Evolutionary conservation across 139 green algal genomes (phyloP).

Genomic region (Tetradesmus lagerheimii): DNA sequence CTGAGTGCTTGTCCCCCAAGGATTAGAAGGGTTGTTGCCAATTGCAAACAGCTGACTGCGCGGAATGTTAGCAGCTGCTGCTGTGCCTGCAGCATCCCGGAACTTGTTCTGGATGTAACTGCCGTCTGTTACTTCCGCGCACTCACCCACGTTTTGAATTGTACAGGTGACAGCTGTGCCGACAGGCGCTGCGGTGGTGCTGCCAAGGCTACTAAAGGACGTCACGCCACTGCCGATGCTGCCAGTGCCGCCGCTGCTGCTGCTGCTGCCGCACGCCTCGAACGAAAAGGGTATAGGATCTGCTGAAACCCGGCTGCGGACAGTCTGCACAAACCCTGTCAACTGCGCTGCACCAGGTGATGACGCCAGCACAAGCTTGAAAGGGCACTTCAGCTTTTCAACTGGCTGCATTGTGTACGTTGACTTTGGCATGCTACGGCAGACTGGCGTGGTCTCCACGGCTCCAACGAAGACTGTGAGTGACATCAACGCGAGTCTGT

Average conservation of each 20-base stretch:
- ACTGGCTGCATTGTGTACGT: not conserved
- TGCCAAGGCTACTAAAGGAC: not conserved
- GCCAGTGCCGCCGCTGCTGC: not conserved
- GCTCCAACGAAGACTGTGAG: not conserved
- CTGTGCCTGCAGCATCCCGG: not conserved
- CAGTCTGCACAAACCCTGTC: conserved; percentile 9
- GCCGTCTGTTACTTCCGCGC: conserved; percentile 16
- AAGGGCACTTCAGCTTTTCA: not conserved
- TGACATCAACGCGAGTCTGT: conserved; percentile 1
- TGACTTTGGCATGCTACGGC: not conserved
- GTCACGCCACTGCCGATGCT: not conserved
- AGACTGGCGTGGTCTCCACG: not conserved
- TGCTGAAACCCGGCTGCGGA: not conserved
- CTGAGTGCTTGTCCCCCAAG: not conserved
- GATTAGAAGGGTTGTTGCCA: not conserved
- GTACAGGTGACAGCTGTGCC: conserved; percentile 6
- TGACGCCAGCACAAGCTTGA: not conserved
- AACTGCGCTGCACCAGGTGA: not conserved
- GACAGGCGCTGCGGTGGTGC: not conserved
- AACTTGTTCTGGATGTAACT: not conserved
- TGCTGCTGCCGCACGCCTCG: not conserved
- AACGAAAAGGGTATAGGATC: conserved; percentile 11
- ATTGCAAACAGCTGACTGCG: conserved; percentile 28
- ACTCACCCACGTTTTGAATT: not conserved
- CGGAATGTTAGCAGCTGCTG: not conserved